Evolutionary conservation across 768 basidiomycete genomes (phyloP).

Genomic region (Suillus fuscotomentosus): DNA sequence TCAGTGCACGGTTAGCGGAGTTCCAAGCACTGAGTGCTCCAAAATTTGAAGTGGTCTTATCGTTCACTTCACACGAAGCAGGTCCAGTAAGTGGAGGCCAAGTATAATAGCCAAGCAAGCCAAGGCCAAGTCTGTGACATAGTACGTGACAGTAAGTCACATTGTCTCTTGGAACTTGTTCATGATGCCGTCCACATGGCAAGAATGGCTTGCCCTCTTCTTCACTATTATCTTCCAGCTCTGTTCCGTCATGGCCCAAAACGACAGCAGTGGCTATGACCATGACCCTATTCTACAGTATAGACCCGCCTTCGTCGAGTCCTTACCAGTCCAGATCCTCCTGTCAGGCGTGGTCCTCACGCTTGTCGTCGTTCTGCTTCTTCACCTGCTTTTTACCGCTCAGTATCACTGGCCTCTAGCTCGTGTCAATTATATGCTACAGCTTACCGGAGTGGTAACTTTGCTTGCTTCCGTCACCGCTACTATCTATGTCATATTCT

Average conservation of each 20-base stretch:
- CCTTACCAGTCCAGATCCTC: slow-evolving; percentile 89
- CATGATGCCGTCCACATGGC: background rate
- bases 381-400: slow-evolving; percentile 92
- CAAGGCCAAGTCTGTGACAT: background rate
- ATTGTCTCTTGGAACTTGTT: background rate
- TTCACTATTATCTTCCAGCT: slow-evolving; percentile 11
- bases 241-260: slow-evolving; percentile 21
- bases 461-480: slow-evolving; percentile 78
- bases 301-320: slow-evolving; percentile 81
- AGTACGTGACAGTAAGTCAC: background rate
- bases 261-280: slow-evolving; percentile 12
- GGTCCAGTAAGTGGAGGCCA: background rate
- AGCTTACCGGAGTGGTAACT: slow-evolving; percentile 78
- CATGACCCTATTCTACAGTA: slow-evolving; percentile 75
- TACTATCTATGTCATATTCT: slow-evolving; percentile 73
- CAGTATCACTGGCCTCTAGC: slow-evolving; percentile 97
- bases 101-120: slow-evolving; percentile 3
- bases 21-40: background rate
- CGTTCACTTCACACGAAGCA: background rate
- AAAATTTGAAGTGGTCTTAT: background rate
- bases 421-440: slow-evolving; percentile 87
- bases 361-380: slow-evolving; percentile 78
- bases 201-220: background rate
- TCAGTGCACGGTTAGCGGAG: background rate
- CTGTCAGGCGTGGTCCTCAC: slow-evolving; percentile 84